Evolutionary conservation across 352 stramenopile species (phyloP), one percentile per base, ranked within the genome.

Genomic region (Phytophthora fragariae): DNA sequence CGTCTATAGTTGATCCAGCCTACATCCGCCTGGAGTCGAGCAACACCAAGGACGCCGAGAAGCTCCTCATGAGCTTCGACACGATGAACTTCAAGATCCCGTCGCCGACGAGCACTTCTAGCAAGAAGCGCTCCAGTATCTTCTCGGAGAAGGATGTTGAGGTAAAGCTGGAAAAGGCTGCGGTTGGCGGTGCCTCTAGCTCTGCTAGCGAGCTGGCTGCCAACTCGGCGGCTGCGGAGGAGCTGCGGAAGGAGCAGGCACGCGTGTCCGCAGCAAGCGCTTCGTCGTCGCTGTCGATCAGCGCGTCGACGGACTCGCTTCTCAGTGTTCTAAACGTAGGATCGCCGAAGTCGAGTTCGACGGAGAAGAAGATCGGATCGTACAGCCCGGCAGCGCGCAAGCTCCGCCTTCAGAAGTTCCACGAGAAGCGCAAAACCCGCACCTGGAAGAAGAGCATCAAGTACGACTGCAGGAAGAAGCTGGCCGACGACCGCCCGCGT

Each of bases 391-490:
- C 97, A 41, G 95, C 97, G 72, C 87, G 97, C 24, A 97, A 94
- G 57, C 76, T 95, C 35, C 92, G 96, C 15, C 97, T 99, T 76
- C 94, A 97, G 55, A 98, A 98, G 70, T 99, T 99, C 75, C 97
- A 99, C 78, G 92, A 97, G 65, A 99, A 99, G 83, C 88, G 97
- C 62, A 98, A 97, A 77, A 98, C 96, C 70, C 92, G 97, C 62
- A 98, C 98, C 73, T 99, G 97, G 97, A 96, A 98, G 76, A 99
- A 99, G 77, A 97, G 97, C 72, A 99, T 99, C 85, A 99, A 99
- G 84, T 99, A 99, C 80, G 97, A 99, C 80, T 99, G 97, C 79
- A 86, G 97, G 50, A 99, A 99, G 81, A 99, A 99, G 80, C 83
- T 99, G 29, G 97, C 97, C 9, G 97, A 99, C 63, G 97, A 97